phyloP scores from a whole-genome alignment of 1,284 basidiomycete species.

The Marasmius fiardii region DNA sequence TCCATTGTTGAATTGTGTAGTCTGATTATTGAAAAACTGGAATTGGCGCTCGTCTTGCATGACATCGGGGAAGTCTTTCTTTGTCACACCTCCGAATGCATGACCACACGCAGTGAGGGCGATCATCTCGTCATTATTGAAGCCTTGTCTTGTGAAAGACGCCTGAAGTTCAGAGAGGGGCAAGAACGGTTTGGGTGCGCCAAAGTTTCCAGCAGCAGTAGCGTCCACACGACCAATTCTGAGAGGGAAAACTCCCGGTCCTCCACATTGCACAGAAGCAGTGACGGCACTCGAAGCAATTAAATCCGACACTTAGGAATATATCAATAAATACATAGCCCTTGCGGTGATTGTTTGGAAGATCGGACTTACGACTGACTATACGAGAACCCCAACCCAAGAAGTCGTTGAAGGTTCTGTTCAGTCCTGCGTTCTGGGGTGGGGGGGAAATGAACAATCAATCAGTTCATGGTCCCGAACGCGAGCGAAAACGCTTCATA shows the following conservation, averaged over 20 bases:
- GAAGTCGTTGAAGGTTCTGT: constrained; percentile 20
- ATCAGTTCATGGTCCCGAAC: too few relatives aligned
- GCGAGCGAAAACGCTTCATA: too few relatives aligned
- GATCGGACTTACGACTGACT: constrained; percentile 8
- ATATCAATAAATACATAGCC: too few relatives aligned
- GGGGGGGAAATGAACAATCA: not conserved
- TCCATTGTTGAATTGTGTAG: constrained; percentile 25
- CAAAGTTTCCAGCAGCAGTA: constrained; percentile 24
- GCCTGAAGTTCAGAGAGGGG: constrained; percentile 27
- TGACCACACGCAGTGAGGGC: constrained; percentile 40
- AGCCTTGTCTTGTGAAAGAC: constrained; percentile 35
- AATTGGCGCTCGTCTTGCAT: not conserved
- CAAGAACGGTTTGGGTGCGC: constrained; percentile 33
- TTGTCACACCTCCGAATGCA: constrained; percentile 29
- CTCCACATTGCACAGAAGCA: constrained; percentile 31
- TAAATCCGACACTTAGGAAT: constrained; percentile 33
- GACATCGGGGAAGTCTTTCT: constrained; percentile 30
- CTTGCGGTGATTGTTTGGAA: too few relatives aligned
- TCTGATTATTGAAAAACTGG: constrained; percentile 25
- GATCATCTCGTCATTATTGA: constrained; percentile 37
- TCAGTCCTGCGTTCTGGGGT: constrained; percentile 28
- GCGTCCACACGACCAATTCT: constrained; percentile 35
- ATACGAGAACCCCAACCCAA: constrained; percentile 11
- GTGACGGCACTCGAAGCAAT: constrained; percentile 32
- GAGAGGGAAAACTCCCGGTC: constrained; percentile 35